phyloP scores from a whole-genome alignment of 2,329 filamentous ascomycete genomes.

The Alternaria sp. region DNA sequence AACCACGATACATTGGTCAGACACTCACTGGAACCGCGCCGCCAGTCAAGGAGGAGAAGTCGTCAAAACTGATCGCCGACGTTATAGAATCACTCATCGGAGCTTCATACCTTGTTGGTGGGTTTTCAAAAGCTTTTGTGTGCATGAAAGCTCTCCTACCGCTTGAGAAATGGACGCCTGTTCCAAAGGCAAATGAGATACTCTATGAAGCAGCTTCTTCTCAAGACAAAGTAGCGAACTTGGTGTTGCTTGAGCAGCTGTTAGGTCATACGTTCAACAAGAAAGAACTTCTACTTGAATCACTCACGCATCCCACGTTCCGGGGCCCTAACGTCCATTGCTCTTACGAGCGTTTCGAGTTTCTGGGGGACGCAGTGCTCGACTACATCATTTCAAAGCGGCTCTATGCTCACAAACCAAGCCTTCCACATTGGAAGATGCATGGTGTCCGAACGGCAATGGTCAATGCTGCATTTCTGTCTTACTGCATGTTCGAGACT shows the following conservation, averaged over 20 bases:
- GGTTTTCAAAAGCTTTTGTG: conserved; percentile 66
- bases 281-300: conserved; percentile 73
- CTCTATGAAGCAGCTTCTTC: conserved; percentile 32
- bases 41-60: conserved; percentile 56
- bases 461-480: conserved; percentile 82
- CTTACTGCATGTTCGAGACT: conserved; percentile 74
- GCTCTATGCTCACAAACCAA: conserved; percentile 63
- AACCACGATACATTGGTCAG: conserved; percentile 66
- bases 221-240: conserved; percentile 17
- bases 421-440: conserved; percentile 68
- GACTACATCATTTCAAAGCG: conserved; percentile 75
- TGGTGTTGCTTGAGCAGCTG: conserved; percentile 65
- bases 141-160: conserved; percentile 73
- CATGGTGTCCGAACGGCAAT: conserved; percentile 77
- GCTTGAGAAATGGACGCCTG: conserved; percentile 57
- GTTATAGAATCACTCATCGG: conserved; percentile 87
- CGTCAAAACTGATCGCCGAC: conserved; percentile 85
- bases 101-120: conserved; percentile 74
- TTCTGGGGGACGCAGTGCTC: conserved; percentile 84
- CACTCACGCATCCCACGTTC: conserved; percentile 78
- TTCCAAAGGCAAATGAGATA: conserved; percentile 36
- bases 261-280: conserved; percentile 77
- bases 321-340: conserved; percentile 52
- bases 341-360: conserved; percentile 81
- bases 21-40: conserved; percentile 34